Percentiles rank a stretch among this genome's conserved stretches.
Conservation (phyloP, 2,329 filamentous ascomycete species). For the Cordyceps militaris region DNA sequence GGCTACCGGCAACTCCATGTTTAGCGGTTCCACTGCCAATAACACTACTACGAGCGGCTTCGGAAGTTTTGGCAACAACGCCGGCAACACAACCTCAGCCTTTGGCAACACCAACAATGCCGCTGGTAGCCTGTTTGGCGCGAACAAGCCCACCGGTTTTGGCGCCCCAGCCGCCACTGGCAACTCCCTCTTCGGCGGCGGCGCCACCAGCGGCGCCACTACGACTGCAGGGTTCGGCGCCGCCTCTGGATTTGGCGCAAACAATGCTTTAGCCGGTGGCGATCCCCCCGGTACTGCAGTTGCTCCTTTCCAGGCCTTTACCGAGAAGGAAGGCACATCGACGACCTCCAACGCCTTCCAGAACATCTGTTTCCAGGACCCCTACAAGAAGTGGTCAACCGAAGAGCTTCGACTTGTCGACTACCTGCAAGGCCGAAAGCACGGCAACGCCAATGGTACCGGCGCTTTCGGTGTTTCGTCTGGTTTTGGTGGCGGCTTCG, state of each 20-base stretch:
- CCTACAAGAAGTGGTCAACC: conserved; percentile 85
- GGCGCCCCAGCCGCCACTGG: conserved; percentile 33
- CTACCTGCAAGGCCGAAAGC: conserved; percentile 79
- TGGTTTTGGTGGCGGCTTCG: conserved; percentile 46
- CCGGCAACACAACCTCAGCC: conserved; percentile 26
- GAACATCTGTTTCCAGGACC: conserved; percentile 69
- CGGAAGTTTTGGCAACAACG: conserved; percentile 34
- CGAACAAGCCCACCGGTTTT: conserved; percentile 42
- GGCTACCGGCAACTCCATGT: conserved; percentile 35
- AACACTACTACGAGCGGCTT: conserved; percentile 31
- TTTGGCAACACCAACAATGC: conserved; percentile 31
- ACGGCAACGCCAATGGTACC: conserved; percentile 74
- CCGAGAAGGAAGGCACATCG: conserved; percentile 65
- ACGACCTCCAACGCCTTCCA: conserved; percentile 60
- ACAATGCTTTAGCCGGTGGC: conserved; percentile 39
- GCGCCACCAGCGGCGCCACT: conserved; percentile 19
- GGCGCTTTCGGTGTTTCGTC: conserved; percentile 70
- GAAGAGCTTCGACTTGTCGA: conserved; percentile 78
- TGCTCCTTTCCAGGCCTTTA: conserved; percentile 59
- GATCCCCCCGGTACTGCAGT: conserved; percentile 63
- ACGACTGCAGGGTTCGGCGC: conserved; percentile 31
- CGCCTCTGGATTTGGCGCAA: conserved; percentile 28
- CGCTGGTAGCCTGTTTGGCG: conserved; percentile 46
- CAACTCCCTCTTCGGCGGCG: conserved; percentile 41
- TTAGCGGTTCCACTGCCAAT: conserved; percentile 35